A percentile compares a stretch with the other conserved stretches of the same genome.
phyloP scores from a whole-genome alignment of 106 monocot genomes.

The Dendrobium officinale region DNA sequence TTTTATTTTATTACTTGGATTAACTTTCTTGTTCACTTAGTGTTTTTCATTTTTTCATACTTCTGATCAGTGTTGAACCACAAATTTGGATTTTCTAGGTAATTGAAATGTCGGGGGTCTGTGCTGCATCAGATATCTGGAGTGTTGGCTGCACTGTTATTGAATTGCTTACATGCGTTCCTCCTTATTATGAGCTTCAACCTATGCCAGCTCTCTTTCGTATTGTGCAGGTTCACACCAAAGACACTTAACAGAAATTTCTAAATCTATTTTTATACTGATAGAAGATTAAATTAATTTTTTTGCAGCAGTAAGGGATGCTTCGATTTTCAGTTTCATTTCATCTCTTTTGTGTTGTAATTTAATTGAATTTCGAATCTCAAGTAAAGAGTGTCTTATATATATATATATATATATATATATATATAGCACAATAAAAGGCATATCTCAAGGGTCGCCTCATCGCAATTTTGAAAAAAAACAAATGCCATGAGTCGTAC shows the following conservation, averaged over 20 bases:
- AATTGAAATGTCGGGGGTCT: slow-evolving; percentile 98
- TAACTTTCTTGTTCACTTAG: background rate
- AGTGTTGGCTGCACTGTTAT: slow-evolving; percentile 99
- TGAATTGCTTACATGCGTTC: slow-evolving; percentile 93
- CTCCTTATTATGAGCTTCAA: slow-evolving; percentile 98
- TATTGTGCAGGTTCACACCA: slow-evolving; percentile 79
- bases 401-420: too few species aligned
- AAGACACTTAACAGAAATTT: background rate
- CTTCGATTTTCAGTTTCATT: background rate
- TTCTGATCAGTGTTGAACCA: background rate
- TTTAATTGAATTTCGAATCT: background rate
- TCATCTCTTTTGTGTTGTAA: background rate
- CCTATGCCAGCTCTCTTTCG: slow-evolving; percentile 99
- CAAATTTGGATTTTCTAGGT: slow-evolving; percentile 36
- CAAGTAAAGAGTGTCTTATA: background rate
- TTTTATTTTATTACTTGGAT: background rate
- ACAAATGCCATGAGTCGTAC: too few species aligned
- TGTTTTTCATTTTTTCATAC: background rate
- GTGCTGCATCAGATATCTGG: slow-evolving; percentile 99
- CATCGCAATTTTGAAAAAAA: too few species aligned
- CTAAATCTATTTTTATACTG: background rate
- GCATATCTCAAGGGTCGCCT: too few species aligned
- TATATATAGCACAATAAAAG: too few species aligned
- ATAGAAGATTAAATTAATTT: background rate
- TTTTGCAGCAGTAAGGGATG: background rate